Evolutionary conservation across 306 rosid species (phyloP), one percentile per base, ranked within the genome.

Genomic region (Prunus padus): DNA sequence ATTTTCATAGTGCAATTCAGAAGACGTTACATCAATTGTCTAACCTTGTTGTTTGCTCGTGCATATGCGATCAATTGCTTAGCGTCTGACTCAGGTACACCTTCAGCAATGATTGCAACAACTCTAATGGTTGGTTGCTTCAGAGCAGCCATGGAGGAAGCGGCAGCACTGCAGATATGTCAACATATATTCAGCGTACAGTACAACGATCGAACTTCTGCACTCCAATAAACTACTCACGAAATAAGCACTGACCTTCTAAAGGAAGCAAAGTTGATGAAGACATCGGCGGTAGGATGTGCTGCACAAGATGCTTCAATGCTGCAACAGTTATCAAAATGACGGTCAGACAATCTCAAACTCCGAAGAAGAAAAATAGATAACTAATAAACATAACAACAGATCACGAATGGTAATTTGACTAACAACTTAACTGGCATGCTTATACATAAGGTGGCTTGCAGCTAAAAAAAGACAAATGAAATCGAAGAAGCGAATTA

Each of bases 221-320:
- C 20, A 55, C 50, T 40, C 65, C 7, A 65, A 61, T 28, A 30
- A 2, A 18, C 52, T 49, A 72, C 61, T n/a, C 71, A 26, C 26
- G 16, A 26, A 71, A 76, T 47, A 31, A 80, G 40, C 64, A 82
- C 86, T 37, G 50, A 92, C 99, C 99, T 96, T 83, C 99, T 88
- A 65, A 84, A 96, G 11, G 99, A 96, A 80, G 99, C 92, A 78
- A 96, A 96, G 83, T 96, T 96, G 92, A 96, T 92, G 82, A 96
- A 92, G 84, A 96, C 96, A 87, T 96, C 99, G 6, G 99, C 99
- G 40, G 97, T 96, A 72, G 99, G 98, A 83, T 96, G 99, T 79
- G 98, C 93, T 15, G 98, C 97, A 76, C 87, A 88, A 80, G 99
- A 95, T 46, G 96, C 94, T 80, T 96, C 99, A 82, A 92, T 81